Base-by-base conservation (phyloP, 2,329 filamentous ascomycete species). In the Helicocarpus griseus region DNA sequence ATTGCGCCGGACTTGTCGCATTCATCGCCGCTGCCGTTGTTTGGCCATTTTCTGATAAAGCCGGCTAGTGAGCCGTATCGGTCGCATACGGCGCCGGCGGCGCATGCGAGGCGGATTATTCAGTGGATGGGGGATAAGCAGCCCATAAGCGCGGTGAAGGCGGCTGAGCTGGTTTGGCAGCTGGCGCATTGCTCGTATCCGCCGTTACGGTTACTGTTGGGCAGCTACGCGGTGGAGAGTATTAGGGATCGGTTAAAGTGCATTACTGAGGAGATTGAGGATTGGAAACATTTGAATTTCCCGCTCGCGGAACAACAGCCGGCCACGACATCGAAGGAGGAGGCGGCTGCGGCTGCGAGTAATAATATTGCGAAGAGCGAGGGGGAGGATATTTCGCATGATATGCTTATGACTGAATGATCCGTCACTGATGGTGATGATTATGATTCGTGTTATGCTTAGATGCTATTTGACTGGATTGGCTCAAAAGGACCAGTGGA, bases 101-200 rank as follows among this genome's bases (percentile, higher is more conserved):
- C 90, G 2, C 93, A 98, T 70, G 89, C 90, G 1, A 85, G 86
- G 62, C 77, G 91, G 26, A 93, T 97, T 78, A 82, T 97, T 11
- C 89, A 95, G 68, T 97, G 93, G 93, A 76, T 97, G 19, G 88
- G 87, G 14, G 89, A 96, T 63, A 81, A 88, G 55, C 91, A 97
- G 68, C 91, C 91, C 4, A 93, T 89, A 11, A 95, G 88, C 66
- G 89, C 89, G 0, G 85, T 95, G 50, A 95, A 94, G 69, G 91
- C 89, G 54, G 89, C 89, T 2, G 89, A 97, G 73, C 73, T 97
- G 52, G 85, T 95, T 5, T 97, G 93, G 93, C 84, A 96, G 73
- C 72, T 97, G 40, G 93, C 85, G 0, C 93, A 97, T 73, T 97
- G 91, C 71, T 85, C 83, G n/a, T 96, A 89, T 65, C 93, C 93